These are phyloP conservation scores for Lactarius indigo DNA, from an alignment of 768 basidiomycete species.

Conservation along the genomic window DNA sequence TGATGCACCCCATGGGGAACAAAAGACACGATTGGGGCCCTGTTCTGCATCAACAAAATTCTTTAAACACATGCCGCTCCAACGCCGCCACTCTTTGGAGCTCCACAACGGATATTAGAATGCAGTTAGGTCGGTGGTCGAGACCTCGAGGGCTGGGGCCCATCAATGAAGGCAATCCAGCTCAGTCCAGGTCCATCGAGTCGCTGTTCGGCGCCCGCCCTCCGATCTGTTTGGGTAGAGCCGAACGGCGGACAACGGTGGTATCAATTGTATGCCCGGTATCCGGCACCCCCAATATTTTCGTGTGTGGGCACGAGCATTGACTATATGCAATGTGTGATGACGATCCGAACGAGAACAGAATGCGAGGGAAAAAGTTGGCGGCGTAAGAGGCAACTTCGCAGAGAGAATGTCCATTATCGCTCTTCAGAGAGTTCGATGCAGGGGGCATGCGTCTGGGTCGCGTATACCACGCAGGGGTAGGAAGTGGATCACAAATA, in stretches of 20 bases:
- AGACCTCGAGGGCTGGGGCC: neutral
- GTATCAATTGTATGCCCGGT: neutral
- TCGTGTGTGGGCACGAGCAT: neutral
- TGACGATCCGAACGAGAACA: neutral
- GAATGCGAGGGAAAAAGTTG: neutral
- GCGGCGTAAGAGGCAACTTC: neutral
- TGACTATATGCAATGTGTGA: neutral
- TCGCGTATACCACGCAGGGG: slow-evolving; percentile 1
- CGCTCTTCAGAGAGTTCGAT: neutral
- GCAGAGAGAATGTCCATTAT: too few species aligned
- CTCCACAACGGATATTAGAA: neutral
- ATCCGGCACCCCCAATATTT: neutral
- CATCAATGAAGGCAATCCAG: neutral
- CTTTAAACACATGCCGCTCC: neutral
- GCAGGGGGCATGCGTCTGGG: neutral
- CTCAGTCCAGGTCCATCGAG: neutral
- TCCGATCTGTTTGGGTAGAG: neutral
- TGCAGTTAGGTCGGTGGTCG: neutral
- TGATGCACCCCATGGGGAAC: neutral
- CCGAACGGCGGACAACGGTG: neutral
- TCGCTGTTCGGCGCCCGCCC: neutral
- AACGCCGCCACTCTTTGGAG: neutral
- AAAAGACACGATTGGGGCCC: neutral
- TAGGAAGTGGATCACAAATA: slow-evolving; percentile 7
- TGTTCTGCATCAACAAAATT: neutral